Evolutionary conservation across 441 rosid genomes (phyloP).

Genomic region (Erysimum cheiri): DNA sequence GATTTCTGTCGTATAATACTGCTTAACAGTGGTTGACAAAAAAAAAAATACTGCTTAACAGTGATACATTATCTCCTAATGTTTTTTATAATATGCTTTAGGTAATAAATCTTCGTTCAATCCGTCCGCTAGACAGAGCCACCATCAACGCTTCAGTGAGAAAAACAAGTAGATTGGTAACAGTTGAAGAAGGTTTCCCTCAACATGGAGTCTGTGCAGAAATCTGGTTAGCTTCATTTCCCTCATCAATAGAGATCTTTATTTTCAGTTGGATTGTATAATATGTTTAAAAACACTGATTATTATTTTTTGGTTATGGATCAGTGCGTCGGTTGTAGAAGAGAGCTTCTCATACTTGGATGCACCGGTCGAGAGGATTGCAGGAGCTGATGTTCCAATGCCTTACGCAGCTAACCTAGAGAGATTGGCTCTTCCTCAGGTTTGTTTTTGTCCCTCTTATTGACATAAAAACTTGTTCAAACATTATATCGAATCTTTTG

Average conservation of each 20-base stretch:
- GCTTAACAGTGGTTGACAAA: no score
- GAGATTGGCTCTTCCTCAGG: constrained; percentile 96
- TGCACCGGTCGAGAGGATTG: constrained; percentile 86
- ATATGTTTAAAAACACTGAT: background rate
- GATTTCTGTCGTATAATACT: background rate
- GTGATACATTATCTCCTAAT: background rate
- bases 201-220: constrained; percentile 98
- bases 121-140: constrained; percentile 91
- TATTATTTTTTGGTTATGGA: background rate
- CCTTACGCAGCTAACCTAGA: constrained; percentile 94
- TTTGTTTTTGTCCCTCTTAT: constrained; percentile 25
- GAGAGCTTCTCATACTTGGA: constrained; percentile 91
- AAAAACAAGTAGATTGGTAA: constrained; percentile 92
- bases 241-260: background rate
- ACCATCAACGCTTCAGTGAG: constrained; percentile 90
- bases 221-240: constrained; percentile 63
- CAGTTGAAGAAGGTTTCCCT: constrained; percentile 97
- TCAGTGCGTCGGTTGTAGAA: constrained; percentile 80
- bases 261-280: background rate
- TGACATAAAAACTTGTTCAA: background rate
- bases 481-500: background rate
- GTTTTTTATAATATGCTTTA: constrained; percentile 26
- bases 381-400: constrained; percentile 96
- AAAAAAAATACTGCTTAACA: background rate
- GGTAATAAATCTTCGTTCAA: constrained; percentile 92